Evolutionary conservation across 2,329 filamentous ascomycete species (phyloP).

Genomic region (Graphium sp.): DNA sequence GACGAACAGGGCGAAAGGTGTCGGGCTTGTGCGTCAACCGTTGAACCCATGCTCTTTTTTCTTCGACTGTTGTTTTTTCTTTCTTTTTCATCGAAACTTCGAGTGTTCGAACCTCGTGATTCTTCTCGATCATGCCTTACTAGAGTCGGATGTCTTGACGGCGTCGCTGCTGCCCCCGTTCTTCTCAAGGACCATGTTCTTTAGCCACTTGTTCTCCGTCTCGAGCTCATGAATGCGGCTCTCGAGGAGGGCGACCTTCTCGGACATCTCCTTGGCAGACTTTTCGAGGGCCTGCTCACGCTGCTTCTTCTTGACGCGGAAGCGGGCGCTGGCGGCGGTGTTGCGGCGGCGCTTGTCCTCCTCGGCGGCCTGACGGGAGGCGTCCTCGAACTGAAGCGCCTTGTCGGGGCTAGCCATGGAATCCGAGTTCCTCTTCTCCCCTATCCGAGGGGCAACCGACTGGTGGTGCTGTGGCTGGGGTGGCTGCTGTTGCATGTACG

Average conservation of each 20-base stretch:
- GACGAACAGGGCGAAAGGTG: too few relatives aligned
- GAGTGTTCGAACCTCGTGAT: too few relatives aligned
- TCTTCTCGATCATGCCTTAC: too few relatives aligned
- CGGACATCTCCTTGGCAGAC: constrained; percentile 66
- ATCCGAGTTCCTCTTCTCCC: constrained; percentile 30
- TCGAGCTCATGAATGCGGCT: constrained; percentile 60
- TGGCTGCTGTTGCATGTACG: constrained; percentile 18
- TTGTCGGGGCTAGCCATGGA: constrained; percentile 19
- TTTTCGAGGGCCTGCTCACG: constrained; percentile 74
- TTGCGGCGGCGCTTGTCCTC: constrained; percentile 84
- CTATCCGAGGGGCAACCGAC: constrained; percentile 11
- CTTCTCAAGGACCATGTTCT: constrained; percentile 68
- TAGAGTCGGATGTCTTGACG: too few relatives aligned
- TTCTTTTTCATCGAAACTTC: too few relatives aligned
- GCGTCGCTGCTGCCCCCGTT: constrained; percentile 45
- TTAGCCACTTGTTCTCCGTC: constrained; percentile 70
- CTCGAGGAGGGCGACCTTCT: constrained; percentile 62
- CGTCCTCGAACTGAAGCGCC: constrained; percentile 47
- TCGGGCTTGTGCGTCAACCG: too few relatives aligned
- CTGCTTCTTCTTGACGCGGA: constrained; percentile 93
- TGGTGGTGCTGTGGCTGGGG: constrained; percentile 8
- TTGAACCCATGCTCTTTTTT: too few relatives aligned
- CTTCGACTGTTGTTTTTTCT: too few relatives aligned
- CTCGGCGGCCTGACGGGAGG: constrained; percentile 58
- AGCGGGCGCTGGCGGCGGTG: constrained; percentile 74